Conservation (phyloP, 768 basidiomycete species). For the Roridomyces roridus region DNA sequence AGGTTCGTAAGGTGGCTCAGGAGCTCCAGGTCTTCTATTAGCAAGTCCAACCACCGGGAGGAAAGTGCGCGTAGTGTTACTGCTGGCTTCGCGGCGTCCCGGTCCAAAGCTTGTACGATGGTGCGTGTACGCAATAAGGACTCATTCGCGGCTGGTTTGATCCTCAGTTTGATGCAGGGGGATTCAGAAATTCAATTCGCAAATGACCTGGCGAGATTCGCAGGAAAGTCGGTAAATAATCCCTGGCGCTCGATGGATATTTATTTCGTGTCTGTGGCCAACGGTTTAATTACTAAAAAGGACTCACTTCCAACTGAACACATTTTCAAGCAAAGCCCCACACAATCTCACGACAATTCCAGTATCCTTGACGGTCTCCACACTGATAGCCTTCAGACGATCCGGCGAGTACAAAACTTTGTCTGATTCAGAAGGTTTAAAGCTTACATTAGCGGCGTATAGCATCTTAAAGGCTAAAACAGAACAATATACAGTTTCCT, state of each 20-base stretch:
- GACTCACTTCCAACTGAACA: no score
- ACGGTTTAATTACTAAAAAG: no score
- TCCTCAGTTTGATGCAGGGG: no score
- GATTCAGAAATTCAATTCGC: no score
- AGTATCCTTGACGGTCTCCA: conserved; percentile 58
- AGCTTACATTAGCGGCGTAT: conserved; percentile 16
- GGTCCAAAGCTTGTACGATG: conserved; percentile 50
- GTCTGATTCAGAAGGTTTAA: conserved; percentile 41
- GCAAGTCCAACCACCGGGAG: background rate
- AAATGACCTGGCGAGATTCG: conserved; percentile 41
- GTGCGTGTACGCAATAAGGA: conserved; percentile 66
- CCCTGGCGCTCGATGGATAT: no score
- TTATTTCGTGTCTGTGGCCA: no score
- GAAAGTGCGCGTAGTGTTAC: conserved; percentile 1
- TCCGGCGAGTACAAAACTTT: conserved; percentile 72
- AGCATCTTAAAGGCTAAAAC: background rate
- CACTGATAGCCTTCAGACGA: conserved; percentile 63
- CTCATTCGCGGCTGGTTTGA: conserved; percentile 45
- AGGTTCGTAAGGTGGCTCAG: conserved; percentile 26
- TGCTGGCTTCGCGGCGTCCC: conserved; percentile 47
- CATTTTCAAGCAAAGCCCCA: conserved; percentile 75
- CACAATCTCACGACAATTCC: no score
- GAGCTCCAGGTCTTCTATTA: conserved; percentile 41
- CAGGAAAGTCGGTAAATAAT: background rate
- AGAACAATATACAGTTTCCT: conserved; percentile 44